Conservation (phyloP, 768 basidiomycete genomes). For the Cystobasidium tubakii region DNA sequence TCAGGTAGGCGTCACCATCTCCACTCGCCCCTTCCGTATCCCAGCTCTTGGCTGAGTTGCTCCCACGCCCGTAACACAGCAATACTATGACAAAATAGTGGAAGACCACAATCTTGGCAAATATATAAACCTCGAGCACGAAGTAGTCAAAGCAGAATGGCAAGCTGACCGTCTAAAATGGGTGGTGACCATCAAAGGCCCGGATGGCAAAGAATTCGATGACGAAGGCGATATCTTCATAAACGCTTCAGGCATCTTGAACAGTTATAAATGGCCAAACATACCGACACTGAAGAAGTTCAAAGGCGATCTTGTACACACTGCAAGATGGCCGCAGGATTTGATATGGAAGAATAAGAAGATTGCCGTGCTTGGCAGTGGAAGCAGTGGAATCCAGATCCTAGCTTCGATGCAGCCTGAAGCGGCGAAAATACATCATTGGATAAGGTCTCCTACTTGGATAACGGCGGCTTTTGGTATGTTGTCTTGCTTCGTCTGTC, state of each 20-base stretch:
- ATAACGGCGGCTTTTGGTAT: constrained; percentile 1
- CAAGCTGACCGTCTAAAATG: background rate
- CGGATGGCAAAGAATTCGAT: background rate
- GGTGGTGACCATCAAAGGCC: background rate
- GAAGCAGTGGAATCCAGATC: constrained; percentile 13
- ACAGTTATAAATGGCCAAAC: constrained; percentile 14
- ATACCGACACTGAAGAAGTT: background rate
- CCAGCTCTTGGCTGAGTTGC: no score
- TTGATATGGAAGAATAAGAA: background rate
- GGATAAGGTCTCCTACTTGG: background rate
- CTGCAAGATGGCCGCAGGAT: background rate
- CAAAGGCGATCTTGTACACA: background rate
- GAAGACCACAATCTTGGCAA: background rate
- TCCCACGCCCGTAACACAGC: background rate
- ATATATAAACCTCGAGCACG: constrained; percentile 2
- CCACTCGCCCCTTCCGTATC: background rate
- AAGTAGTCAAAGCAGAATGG: constrained; percentile 9
- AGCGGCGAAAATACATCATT: background rate
- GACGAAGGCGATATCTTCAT: constrained; percentile 13
- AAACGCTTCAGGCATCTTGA: constrained; percentile 6
- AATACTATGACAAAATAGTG: background rate
- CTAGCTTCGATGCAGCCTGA: constrained; percentile 2
- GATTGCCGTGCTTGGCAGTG: background rate
- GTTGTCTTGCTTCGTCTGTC: background rate
- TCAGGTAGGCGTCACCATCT: background rate